phyloP scores from a whole-genome alignment of 192 early-diverging fungal genomes.

The Coemansia sp. region DNA sequence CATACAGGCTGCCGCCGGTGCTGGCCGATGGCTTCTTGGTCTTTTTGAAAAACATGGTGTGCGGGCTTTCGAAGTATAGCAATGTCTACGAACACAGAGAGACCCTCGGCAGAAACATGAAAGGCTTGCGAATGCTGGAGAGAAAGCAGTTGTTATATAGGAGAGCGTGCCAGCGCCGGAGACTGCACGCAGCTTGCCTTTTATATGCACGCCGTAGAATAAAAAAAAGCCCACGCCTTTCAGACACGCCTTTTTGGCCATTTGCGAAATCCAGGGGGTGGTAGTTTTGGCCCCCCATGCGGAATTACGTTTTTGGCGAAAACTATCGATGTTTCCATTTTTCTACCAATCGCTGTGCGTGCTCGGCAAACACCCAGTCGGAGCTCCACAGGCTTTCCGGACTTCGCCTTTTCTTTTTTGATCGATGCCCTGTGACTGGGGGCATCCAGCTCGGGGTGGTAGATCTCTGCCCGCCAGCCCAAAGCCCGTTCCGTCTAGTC shows the following conservation, averaged over 20 bases:
- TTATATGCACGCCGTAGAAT: neutral
- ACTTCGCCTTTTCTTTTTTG: neutral
- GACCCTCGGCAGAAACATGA: too few relatives aligned
- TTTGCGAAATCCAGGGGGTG: neutral
- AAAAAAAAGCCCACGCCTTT: neutral
- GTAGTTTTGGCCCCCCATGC: neutral
- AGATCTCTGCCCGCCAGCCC: too few relatives aligned
- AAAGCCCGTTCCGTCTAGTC: too few relatives aligned
- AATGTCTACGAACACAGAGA: neutral
- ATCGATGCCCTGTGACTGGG: constrained; percentile 11
- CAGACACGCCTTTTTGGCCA: neutral
- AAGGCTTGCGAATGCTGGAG: too few relatives aligned
- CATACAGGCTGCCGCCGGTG: constrained; percentile 19
- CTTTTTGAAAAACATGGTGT: constrained; percentile 39
- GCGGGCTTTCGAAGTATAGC: neutral
- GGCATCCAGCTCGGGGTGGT: neutral
- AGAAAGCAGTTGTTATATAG: neutral
- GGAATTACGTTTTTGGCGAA: neutral
- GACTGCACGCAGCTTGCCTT: neutral
- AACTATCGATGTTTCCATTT: constrained; percentile 10
- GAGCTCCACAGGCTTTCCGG: constrained; percentile 2
- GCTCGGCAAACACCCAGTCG: neutral
- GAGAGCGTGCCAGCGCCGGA: neutral
- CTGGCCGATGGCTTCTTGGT: constrained; percentile 15
- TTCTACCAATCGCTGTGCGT: constrained; percentile 8